Evolutionary conservation across 352 stramenopile species (phyloP), one percentile per base, ranked within the genome.

Genomic region (Globisporangium megalacanthum): DNA sequence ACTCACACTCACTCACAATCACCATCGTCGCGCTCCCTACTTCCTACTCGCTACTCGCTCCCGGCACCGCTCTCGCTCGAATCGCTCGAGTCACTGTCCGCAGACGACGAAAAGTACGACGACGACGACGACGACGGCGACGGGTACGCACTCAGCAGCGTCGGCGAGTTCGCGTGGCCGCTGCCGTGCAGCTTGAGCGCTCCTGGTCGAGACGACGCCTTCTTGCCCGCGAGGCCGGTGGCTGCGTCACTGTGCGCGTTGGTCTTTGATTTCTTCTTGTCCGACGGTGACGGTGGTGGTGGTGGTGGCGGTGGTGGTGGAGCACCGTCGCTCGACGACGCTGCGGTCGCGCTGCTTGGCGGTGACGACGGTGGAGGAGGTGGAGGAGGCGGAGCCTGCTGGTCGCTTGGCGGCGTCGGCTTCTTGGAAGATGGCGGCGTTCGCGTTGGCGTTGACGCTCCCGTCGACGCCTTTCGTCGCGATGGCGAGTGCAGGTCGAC

Each of bases 81-180:
- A 44, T 50, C 62, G 52, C 71, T 79, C n/a, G 79, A 90, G 17
- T 90, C 80, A 57, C 83, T 93, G 31, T 84, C 79, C 52, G 55
- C 68, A 0, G 80, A 89, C n/a, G 72, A 83, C 4, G 79, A 95
- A 62, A 85, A 89, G 58, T 86, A 83, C 42, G 85, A 94, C 49
- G 85, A 95, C 14, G 84, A 92, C 22, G 79, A 92, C 37, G 79
- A 83, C n/a, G 69, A 70, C 31, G 74, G 63, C 41, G 82, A 92
- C 19, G 83, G 64, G 54, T 87, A 88, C 53, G 77, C 74, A 55
- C 83, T 79, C 49, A 87, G 52, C 56, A 86, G 49, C 19, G 73
- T 64, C 15, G 66, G 66, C 8, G 73, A 73, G 41, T 79, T 66
- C 7, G 60, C 58, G 54, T 70, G 77, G 29, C 52, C 47, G 14